Percentiles rank a stretch among this genome's conserved stretches.
phyloP scores from a whole-genome alignment of 768 basidiomycete genomes.

The Dictyophora rubrovolvata region DNA sequence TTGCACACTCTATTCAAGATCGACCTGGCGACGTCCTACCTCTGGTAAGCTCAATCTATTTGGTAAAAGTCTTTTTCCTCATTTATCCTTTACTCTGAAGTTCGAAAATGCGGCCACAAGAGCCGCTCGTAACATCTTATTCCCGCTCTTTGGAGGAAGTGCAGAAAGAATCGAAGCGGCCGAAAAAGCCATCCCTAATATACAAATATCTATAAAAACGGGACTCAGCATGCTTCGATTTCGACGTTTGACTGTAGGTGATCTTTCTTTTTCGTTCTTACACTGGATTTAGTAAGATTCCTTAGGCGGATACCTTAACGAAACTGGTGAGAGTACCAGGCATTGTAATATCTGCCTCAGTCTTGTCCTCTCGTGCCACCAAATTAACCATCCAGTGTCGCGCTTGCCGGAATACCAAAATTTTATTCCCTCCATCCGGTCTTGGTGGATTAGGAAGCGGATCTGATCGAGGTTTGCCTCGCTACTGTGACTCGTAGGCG shows the following conservation, averaged over 20 bases:
- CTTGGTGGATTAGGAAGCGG: slow-evolving; percentile 84
- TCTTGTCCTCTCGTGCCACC: slow-evolving; percentile 86
- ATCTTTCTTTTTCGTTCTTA: background rate
- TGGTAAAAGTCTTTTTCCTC: background rate
- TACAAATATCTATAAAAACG: slow-evolving; percentile 85
- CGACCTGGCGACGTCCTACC: slow-evolving; percentile 83
- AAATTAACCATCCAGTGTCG: slow-evolving; percentile 90
- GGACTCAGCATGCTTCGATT: slow-evolving; percentile 90
- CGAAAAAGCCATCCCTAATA: slow-evolving; percentile 48
- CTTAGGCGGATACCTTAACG: slow-evolving; percentile 81
- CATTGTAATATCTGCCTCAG: slow-evolving; percentile 95
- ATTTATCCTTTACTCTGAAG: slow-evolving; percentile 31
- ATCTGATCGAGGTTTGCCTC: slow-evolving; percentile 73
- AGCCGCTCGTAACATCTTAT: slow-evolving; percentile 74
- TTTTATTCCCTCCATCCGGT: slow-evolving; percentile 65
- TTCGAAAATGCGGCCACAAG: slow-evolving; percentile 87
- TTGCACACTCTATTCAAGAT: slow-evolving; percentile 86
- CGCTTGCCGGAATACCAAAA: slow-evolving; percentile 72
- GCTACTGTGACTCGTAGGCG: slow-evolving; percentile 67
- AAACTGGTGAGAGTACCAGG: slow-evolving; percentile 95
- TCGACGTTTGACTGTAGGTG: slow-evolving; percentile 70
- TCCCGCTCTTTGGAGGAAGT: slow-evolving; percentile 57
- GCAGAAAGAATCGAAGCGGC: slow-evolving; percentile 37
- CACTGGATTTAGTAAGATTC: background rate
- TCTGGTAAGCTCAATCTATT: slow-evolving; percentile 35